Base-by-base conservation (phyloP, 129 eudicot genomes). In the Flaveria ramosissima region DNA sequence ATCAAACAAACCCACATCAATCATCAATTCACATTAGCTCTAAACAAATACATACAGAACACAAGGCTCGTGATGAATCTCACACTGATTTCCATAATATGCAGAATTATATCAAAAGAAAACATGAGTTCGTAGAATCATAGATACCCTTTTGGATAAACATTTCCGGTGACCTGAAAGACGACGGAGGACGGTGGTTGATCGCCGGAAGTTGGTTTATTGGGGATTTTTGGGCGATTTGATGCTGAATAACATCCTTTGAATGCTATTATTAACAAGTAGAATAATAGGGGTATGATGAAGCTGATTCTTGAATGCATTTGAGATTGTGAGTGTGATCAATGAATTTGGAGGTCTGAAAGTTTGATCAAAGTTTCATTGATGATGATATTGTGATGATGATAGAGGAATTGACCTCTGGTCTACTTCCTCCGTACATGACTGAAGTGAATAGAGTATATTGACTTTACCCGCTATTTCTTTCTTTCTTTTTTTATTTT, bases 81-180 rank as follows among this genome's bases (percentile, higher is more conserved):
- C 36, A 30, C 36, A 30, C 36, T 30, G 36, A 30, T 30, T 30
- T 30, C 41, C 45, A 63, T 1, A 41, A 19, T 41, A 24, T 1
- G 39, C 12, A 43, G 11, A 27, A 45, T 68, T 46, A 26, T 9
- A 47, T 53, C 3, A 53, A 53, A 9, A 14, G 26, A 23, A 71
- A 36, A 36, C 41, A 36, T 36, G 41, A 4, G 41, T 36, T 36
- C 41, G 6, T 23, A 23, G 26, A 23, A 23, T 23, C 26, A n/a
- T 36, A 36, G 17, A 62, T 70, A 82, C 85, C 82, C 85, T 26
- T 13, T 55, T 1, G 85, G 85, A 65, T 72, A 82, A 76, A 82
- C 85, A 77, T 82, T 72, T 42, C 85, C 85, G 26, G 51, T 77
- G 82, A 82, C 85, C 8, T 68, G 85, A 45, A 82, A 68, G n/a